A percentile compares a stretch with the other conserved stretches of the same genome.
These are phyloP conservation scores for Arabidopsis lyrata DNA, from an alignment of 441 rosid genomes.

Conservation along the genomic window DNA sequence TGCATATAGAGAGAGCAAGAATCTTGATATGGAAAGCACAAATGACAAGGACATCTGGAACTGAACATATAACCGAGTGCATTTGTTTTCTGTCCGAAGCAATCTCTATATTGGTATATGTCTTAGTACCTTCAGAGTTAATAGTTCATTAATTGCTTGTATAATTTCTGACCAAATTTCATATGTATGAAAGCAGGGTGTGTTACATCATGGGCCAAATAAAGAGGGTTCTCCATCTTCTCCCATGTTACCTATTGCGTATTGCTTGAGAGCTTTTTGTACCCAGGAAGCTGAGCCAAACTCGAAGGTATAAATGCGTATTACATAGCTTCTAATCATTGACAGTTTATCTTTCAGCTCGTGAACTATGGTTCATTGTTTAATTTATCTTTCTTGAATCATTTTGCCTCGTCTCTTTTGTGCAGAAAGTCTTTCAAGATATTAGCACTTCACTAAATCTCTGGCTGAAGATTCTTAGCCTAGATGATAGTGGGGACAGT, in stretches of 20 bases:
- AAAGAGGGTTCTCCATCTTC: slow-evolving; percentile 43
- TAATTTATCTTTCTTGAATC: slow-evolving; percentile 27
- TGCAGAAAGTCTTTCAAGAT: slow-evolving; percentile 71
- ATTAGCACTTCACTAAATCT: slow-evolving; percentile 63
- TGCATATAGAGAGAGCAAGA: slow-evolving; percentile 58
- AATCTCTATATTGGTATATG: slow-evolving; percentile 63
- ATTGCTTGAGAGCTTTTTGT: slow-evolving; percentile 81
- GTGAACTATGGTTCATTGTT: slow-evolving; percentile 25
- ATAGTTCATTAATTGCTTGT: slow-evolving; percentile 35
- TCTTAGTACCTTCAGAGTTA: slow-evolving; percentile 37
- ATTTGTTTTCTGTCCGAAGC: slow-evolving; percentile 74
- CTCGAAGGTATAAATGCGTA: slow-evolving; percentile 66
- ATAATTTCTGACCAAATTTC: slow-evolving; percentile 49
- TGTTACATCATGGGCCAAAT: slow-evolving; percentile 35
- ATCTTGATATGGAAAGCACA: slow-evolving; percentile 74
- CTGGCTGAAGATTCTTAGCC: slow-evolving; percentile 58
- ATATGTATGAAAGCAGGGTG: slow-evolving; percentile 37
- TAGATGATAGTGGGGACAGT: slow-evolving; percentile 49
- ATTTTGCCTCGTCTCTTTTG: slow-evolving; percentile 38
- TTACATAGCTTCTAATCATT: slow-evolving; percentile 40
- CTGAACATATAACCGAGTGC: slow-evolving; percentile 59
- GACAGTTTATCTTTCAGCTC: slow-evolving; percentile 24
- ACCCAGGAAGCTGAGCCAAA: slow-evolving; percentile 77
- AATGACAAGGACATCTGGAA: slow-evolving; percentile 60
- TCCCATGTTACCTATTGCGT: slow-evolving; percentile 71